A percentile compares a stretch with the other conserved stretches of the same genome.
Conservation (phyloP, 2,329 filamentous ascomycete genomes). For the Monosporascus sp. region DNA sequence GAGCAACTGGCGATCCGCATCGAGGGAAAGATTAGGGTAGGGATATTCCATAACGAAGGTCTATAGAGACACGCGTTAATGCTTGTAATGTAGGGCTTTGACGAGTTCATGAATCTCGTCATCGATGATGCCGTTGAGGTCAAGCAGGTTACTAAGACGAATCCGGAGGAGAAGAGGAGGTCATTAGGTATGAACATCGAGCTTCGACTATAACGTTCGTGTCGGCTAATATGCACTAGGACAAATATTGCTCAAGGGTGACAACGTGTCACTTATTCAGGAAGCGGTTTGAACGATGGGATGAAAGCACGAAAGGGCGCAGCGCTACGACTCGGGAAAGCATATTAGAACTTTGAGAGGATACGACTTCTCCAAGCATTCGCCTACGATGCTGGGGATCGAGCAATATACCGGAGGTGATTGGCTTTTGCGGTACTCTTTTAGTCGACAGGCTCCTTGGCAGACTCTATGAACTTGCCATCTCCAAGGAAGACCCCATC, state of each 20-base stretch:
- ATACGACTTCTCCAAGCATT: constrained; percentile 3
- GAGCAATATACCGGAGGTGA: constrained; percentile 3
- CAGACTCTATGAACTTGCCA: constrained; percentile 49
- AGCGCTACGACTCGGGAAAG: background rate
- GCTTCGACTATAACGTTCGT: background rate
- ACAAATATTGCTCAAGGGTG: constrained; percentile 62
- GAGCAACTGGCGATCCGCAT: constrained; percentile 93
- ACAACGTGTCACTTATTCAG: constrained; percentile 61
- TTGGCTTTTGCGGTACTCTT: constrained; percentile 10
- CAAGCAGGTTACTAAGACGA: constrained; percentile 74
- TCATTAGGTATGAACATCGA: constrained; percentile 58
- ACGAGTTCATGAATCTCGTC: constrained; percentile 99
- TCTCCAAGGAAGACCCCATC: constrained; percentile 72
- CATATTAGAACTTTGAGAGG: background rate
- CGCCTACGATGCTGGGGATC: constrained; percentile 2
- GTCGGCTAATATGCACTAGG: constrained; percentile 34
- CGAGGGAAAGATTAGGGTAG: constrained; percentile 89
- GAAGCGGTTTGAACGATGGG: constrained; percentile 31
- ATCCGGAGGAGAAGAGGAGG: constrained; percentile 69
- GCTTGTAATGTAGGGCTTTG: constrained; percentile 67
- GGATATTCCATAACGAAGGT: constrained; percentile 22
- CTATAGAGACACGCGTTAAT: background rate
- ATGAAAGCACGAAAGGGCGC: constrained; percentile 14
- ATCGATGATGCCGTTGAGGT: constrained; percentile 95
- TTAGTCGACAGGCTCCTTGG: constrained; percentile 18